Percentiles rank a stretch among this genome's conserved stretches.
These are phyloP conservation scores for Penicillium canescens DNA, from an alignment of 495 filamentous ascomycete genomes.

Conservation along the genomic window DNA sequence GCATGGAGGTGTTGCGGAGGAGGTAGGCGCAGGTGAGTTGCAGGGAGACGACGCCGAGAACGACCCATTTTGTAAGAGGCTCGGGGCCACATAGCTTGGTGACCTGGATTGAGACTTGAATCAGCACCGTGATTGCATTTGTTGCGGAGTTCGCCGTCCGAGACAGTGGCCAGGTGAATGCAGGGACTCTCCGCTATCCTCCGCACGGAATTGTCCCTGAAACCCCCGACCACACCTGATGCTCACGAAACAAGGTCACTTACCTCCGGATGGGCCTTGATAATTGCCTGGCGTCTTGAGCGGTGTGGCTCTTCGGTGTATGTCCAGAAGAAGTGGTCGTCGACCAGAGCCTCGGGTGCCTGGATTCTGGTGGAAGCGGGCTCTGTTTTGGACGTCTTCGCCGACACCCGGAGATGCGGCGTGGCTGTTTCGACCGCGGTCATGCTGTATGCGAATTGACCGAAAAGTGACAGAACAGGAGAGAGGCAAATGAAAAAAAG, in stretches of 20 bases:
- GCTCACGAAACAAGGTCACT: background rate
- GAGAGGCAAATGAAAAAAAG: slow-evolving; percentile 17
- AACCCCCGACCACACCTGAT: background rate
- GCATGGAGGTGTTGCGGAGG: slow-evolving; percentile 75
- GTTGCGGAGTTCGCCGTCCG: background rate
- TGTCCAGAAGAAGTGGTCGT: slow-evolving; percentile 81
- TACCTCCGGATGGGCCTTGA: slow-evolving; percentile 98
- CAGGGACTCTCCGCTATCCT: slow-evolving; percentile 4
- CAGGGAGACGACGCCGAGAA: slow-evolving; percentile 77
- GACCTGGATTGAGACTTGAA: slow-evolving; percentile 55
- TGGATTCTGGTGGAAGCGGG: slow-evolving; percentile 28
- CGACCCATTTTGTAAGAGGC: slow-evolving; percentile 92
- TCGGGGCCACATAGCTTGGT: slow-evolving; percentile 97
- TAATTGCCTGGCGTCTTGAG: slow-evolving; percentile 86
- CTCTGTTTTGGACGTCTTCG: slow-evolving; percentile 27
- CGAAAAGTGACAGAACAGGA: slow-evolving; percentile 15
- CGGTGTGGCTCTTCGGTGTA: slow-evolving; percentile 98
- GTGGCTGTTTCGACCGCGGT: slow-evolving; percentile 32
- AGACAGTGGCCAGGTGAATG: slow-evolving; percentile 1
- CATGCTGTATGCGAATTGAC: slow-evolving; percentile 24
- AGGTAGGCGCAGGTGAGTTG: slow-evolving; percentile 80
- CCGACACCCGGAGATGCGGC: slow-evolving; percentile 41
- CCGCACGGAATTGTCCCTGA: slow-evolving; percentile 1
- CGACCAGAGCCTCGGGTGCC: slow-evolving; percentile 35
- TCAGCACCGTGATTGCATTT: slow-evolving; percentile 8